phyloP scores from a whole-genome alignment of 2,329 filamentous ascomycete genomes.

The Hymenoscyphus scutula region DNA sequence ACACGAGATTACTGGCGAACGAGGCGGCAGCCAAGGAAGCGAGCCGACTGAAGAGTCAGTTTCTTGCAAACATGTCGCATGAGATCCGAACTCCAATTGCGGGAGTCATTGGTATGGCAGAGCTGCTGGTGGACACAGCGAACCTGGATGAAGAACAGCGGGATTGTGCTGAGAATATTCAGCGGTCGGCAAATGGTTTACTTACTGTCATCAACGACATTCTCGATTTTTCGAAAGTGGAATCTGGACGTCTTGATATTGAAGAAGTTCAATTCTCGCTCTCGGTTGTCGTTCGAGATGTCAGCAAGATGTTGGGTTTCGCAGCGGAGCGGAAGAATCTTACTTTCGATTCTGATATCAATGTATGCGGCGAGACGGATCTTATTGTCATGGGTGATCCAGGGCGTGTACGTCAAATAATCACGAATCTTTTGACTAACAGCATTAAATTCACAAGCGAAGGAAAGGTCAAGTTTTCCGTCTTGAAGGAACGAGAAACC shows the following conservation, averaged over 20 bases:
- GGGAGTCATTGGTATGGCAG: constrained; percentile 77
- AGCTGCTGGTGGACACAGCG: constrained; percentile 64
- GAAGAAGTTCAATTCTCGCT: constrained; percentile 80
- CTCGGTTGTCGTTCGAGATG: constrained; percentile 70
- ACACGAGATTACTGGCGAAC: constrained; percentile 68
- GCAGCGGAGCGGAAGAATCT: constrained; percentile 78
- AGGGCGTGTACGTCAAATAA: constrained; percentile 77
- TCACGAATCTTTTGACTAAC: constrained; percentile 76
- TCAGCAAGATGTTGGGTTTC: constrained; percentile 84
- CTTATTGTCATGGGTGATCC: constrained; percentile 84
- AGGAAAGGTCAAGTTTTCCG: constrained; percentile 65
- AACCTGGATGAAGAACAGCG: constrained; percentile 66
- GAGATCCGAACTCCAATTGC: constrained; percentile 77
- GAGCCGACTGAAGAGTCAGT: constrained; percentile 75
- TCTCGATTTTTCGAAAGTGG: constrained; percentile 83
- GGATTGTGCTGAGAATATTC: constrained; percentile 75
- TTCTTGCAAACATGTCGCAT: constrained; percentile 79
- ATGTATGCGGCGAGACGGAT: constrained; percentile 56
- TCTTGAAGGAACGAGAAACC: constrained; percentile 62
- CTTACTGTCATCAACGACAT: constrained; percentile 91
- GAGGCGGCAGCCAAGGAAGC: constrained; percentile 76
- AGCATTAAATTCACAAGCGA: constrained; percentile 73
- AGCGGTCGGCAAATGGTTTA: constrained; percentile 75
- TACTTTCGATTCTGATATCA: constrained; percentile 65
- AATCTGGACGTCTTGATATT: constrained; percentile 73